Evolutionary conservation across 306 rosid genomes (phyloP).

Genomic region (Betula pendula): DNA sequence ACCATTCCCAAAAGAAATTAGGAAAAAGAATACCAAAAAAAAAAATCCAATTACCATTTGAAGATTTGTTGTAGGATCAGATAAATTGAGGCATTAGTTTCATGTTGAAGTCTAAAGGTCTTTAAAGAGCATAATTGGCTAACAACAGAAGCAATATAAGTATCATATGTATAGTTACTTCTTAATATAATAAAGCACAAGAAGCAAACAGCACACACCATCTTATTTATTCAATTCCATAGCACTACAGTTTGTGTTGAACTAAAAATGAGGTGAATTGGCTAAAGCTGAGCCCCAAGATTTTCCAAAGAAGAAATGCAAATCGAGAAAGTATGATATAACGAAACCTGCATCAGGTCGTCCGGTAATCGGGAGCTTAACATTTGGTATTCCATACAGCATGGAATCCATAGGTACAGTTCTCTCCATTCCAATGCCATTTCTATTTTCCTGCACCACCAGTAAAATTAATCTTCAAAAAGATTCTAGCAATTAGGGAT

Average conservation of each 20-base stretch:
- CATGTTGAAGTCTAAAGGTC: neutral
- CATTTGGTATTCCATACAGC: conserved; percentile 19
- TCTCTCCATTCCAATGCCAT: conserved; percentile 25
- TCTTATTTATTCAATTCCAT: neutral
- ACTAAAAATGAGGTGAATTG: conserved; percentile 9
- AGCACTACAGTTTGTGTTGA: neutral
- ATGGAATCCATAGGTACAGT: conserved; percentile 11
- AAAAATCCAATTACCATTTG: neutral
- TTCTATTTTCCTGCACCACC: conserved; percentile 35
- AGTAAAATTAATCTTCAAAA: conserved; percentile 17
- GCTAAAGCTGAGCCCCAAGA: conserved; percentile 15
- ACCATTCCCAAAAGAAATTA: neutral
- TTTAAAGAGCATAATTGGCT: neutral
- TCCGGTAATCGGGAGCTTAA: conserved; percentile 15
- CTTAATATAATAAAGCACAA: neutral
- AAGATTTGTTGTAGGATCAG: neutral
- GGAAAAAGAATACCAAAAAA: neutral
- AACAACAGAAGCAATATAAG: neutral
- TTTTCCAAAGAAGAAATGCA: conserved; percentile 14
- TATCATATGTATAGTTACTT: neutral
- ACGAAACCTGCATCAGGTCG: conserved; percentile 40
- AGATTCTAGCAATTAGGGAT: conserved; percentile 16
- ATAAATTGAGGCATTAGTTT: neutral
- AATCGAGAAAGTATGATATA: conserved; percentile 22
- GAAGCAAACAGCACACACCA: neutral